phyloP scores from a whole-genome alignment of 1,284 basidiomycete species.

The Anthracocystis panici-leucophaei region DNA sequence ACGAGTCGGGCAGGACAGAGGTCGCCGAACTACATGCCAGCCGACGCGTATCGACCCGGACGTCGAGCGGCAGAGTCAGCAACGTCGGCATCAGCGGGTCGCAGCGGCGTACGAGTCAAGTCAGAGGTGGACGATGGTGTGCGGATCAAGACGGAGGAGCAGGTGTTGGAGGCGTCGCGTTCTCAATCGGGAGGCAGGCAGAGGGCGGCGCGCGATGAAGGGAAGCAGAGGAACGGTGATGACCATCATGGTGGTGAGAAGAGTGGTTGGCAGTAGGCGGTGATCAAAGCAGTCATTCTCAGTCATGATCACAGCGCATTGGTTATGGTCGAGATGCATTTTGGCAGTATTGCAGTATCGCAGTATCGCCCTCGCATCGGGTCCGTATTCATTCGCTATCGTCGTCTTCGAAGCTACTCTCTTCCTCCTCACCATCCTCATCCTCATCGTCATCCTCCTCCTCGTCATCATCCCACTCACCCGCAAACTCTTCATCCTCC shows the following conservation, averaged over 20 bases:
- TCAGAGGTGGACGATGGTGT: background rate
- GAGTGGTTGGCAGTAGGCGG: background rate
- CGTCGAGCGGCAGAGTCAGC: background rate
- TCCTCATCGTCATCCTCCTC: constrained; percentile 28
- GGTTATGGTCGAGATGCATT: too few relatives aligned
- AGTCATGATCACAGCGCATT: too few relatives aligned
- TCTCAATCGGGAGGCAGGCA: background rate
- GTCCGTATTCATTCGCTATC: constrained; percentile 10
- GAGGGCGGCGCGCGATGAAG: background rate
- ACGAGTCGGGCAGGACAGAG: background rate
- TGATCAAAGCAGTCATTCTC: background rate
- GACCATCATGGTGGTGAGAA: background rate
- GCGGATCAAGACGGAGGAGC: background rate
- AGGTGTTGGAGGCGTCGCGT: background rate
- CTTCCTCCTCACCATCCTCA: constrained; percentile 22
- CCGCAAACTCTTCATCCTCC: constrained; percentile 56
- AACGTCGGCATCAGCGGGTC: background rate
- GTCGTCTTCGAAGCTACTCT: constrained; percentile 15
- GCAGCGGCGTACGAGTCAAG: background rate
- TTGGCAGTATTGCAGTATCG: background rate
- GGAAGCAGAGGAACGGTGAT: background rate
- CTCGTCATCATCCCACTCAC: constrained; percentile 26
- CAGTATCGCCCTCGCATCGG: background rate
- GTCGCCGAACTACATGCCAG: background rate
- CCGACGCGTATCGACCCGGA: too few relatives aligned